A percentile compares a stretch with the other conserved stretches of the same genome.
Evolutionary conservation across 106 monocot species (phyloP).

Genomic region (Phalaenopsis equestris): DNA sequence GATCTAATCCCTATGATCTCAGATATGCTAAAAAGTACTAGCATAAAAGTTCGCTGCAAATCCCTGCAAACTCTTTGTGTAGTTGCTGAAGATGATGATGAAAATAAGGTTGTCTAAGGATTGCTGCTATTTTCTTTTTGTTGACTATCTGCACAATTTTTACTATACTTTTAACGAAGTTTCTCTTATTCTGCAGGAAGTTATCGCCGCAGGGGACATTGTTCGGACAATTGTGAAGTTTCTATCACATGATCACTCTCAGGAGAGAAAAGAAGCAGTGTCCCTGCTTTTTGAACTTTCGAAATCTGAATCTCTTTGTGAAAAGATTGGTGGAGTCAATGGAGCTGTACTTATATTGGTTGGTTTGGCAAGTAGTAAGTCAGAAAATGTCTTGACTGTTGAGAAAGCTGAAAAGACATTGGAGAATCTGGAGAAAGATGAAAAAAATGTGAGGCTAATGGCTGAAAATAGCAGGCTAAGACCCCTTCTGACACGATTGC

Average conservation of each 20-base stretch:
- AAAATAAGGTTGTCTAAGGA: conserved; percentile 67
- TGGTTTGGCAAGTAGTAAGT: conserved; percentile 75
- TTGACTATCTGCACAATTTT: not conserved
- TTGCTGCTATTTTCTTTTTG: conserved; percentile 3
- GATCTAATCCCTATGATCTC: conserved; percentile 49
- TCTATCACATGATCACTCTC: conserved; percentile 53
- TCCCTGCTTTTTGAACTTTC: conserved; percentile 82
- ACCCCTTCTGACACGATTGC: conserved; percentile 73
- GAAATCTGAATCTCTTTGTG: conserved; percentile 52
- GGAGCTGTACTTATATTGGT: conserved; percentile 82
- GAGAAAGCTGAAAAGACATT: conserved; percentile 73
- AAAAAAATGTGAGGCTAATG: conserved; percentile 82
- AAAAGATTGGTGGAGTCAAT: conserved; percentile 76
- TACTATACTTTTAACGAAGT: not conserved
- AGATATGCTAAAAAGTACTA: conserved; percentile 70
- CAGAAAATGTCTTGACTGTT: conserved; percentile 54
- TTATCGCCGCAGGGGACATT: conserved; percentile 48
- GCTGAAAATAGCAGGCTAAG: conserved; percentile 83
- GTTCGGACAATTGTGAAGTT: conserved; percentile 82
- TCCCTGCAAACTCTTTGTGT: conserved; percentile 73
- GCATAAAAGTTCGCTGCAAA: conserved; percentile 56
- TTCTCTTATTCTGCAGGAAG: conserved; percentile 40
- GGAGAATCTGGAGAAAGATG: conserved; percentile 70
- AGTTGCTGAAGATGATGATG: conserved; percentile 66
- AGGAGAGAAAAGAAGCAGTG: conserved; percentile 78